phyloP scores from a whole-genome alignment of 148 eudicot species.

The Chenopodium album region DNA sequence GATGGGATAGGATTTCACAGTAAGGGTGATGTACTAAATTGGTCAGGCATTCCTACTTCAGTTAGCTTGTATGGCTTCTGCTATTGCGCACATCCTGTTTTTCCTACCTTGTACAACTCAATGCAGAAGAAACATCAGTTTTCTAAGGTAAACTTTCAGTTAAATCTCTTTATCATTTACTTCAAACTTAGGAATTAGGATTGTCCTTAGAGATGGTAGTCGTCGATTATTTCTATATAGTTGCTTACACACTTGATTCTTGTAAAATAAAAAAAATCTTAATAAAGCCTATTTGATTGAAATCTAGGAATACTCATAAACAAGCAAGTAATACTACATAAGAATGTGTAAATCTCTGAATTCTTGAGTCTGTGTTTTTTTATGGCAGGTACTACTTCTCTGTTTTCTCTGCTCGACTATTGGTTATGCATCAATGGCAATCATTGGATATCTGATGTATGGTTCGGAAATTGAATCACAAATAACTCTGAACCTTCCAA shows the following conservation, averaged over 20 bases:
- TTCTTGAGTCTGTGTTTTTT: neutral
- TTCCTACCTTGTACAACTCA: slow-evolving; percentile 47
- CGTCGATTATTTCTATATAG: no score
- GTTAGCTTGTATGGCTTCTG: slow-evolving; percentile 42
- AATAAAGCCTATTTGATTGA: no score
- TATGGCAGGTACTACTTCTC: slow-evolving; percentile 37
- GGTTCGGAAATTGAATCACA: slow-evolving; percentile 42
- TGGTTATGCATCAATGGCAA: slow-evolving; percentile 41
- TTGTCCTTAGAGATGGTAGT: no score
- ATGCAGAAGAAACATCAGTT: slow-evolving; percentile 42
- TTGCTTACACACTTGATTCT: no score
- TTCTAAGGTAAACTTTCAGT: slow-evolving; percentile 33
- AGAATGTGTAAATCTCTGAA: neutral
- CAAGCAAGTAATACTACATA: neutral
- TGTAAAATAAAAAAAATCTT: no score
- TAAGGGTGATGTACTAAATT: neutral
- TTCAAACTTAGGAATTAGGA: no score
- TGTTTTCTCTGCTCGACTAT: slow-evolving; percentile 42
- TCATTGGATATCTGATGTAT: slow-evolving; percentile 44
- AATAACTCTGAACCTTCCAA: slow-evolving; percentile 44
- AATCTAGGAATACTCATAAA: neutral
- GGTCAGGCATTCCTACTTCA: slow-evolving; percentile 43
- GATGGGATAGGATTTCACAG: neutral
- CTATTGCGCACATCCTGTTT: slow-evolving; percentile 35
- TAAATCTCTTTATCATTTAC: no score